A percentile compares a stretch with the other conserved stretches of the same genome.
phyloP scores from a whole-genome alignment of 2,329 filamentous ascomycete species.

The Aspergillus pseudoglaucus region DNA sequence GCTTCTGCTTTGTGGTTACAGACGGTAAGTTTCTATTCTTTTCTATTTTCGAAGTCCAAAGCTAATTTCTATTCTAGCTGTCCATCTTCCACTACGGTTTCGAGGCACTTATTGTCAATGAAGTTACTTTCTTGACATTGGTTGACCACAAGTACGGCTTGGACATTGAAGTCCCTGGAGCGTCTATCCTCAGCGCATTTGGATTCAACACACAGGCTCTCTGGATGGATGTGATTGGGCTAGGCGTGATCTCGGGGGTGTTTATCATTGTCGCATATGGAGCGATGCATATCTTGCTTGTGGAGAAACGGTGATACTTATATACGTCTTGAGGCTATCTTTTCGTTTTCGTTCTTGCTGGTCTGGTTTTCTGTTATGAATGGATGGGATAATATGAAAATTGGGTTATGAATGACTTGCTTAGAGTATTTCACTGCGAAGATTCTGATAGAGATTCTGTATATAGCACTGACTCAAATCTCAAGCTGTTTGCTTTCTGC shows the following conservation, averaged over 20 bases:
- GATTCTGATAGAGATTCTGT: too few species aligned
- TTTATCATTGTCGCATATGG: conserved; percentile 85
- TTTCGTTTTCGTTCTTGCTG: conserved; percentile 2
- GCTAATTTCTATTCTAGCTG: conserved; percentile 45
- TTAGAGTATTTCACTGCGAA: too few species aligned
- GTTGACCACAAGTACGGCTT: conserved; percentile 93
- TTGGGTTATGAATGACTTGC: too few species aligned
- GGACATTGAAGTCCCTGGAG: conserved; percentile 91
- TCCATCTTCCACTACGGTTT: conserved; percentile 99
- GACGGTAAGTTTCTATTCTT: conserved; percentile 47
- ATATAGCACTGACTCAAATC: too few species aligned
- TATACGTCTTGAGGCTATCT: background rate
- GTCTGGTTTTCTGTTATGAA: background rate
- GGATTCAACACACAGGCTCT: conserved; percentile 84
- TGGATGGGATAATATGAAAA: too few species aligned
- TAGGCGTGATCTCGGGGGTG: conserved; percentile 71
- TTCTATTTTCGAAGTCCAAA: conserved; percentile 1
- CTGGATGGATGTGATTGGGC: conserved; percentile 74
- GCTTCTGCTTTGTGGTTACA: conserved; percentile 82
- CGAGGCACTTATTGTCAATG: conserved; percentile 93
- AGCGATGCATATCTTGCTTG: conserved; percentile 87
- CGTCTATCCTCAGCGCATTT: conserved; percentile 88
- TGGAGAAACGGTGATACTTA: conserved; percentile 67
- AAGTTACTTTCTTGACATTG: conserved; percentile 82
- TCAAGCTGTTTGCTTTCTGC: too few species aligned